Base-by-base conservation (phyloP, 495 filamentous ascomycete species). In the Neurospora sp. region DNA sequence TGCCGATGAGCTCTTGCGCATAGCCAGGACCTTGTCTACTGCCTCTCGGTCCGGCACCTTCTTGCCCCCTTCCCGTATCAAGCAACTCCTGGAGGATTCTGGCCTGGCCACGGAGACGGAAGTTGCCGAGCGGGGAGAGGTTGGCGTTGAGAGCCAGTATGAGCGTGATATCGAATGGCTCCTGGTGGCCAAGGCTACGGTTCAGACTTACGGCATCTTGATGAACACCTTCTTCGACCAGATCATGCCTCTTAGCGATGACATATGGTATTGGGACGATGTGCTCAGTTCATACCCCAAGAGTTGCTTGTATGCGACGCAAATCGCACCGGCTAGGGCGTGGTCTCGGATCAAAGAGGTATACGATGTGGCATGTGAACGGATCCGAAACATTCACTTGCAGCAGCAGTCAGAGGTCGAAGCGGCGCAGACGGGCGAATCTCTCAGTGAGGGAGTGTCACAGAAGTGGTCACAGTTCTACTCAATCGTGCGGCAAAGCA, bases 181-280 rank as follows among this genome's bases (percentile, higher is more conserved):
- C 34, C 82, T 97, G 31, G 86, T 93, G 10, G 90, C 90, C 77
- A 99, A 98, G 80, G 94, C 94, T 3, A 91, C 94, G 0, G 86
- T 92, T 34, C 94, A 97, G 78, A 89, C 89, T 0, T 94, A 97
- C 74, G 95, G 96, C 1, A 79, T 92, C 21, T 83, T 94, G 19
- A 81, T 98, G 74, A 87, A 89, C 74, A 87, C 86, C 0, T 83
- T 98, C 2, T 82, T 97, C 6, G 89, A 94, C 38, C 90, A 94
- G 74, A 93, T 92, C 19, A 88, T 96, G n/a, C 88, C 89, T 0
- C 77, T 99, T 10, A 90, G 88, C 71, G 90, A 96, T 54, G 93
- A 98, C 77, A 91, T 96, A 43, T 91, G 89, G 82, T 98, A 98
- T 78, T 99, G 96, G 96, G 92, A 97, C 73, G 89, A 94, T 71